A percentile compares a stretch with the other conserved stretches of the same genome.
Evolutionary conservation across 805 yeast species (phyloP).

Genomic region (Candida dendrica): DNA sequence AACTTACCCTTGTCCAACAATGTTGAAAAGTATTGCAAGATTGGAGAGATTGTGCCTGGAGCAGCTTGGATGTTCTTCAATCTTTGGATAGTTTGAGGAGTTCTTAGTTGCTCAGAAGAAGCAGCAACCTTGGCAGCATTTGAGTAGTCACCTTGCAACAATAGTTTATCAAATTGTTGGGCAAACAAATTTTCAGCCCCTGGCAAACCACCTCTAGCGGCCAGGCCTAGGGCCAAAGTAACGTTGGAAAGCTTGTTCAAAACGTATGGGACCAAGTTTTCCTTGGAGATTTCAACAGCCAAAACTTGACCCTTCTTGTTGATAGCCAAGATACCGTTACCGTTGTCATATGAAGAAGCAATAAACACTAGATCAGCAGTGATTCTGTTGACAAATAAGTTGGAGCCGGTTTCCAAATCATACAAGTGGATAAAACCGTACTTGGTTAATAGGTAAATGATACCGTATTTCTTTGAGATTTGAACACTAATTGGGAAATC

Average conservation of each 20-base stretch:
- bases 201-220: slow-evolving; percentile 92
- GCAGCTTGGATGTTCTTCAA: slow-evolving; percentile 85
- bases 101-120: slow-evolving; percentile 85
- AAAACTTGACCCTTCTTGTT: slow-evolving; percentile 94
- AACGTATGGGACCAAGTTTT: slow-evolving; percentile 83
- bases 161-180: slow-evolving; percentile 84
- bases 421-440: slow-evolving; percentile 94
- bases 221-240: slow-evolving; percentile 76
- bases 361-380: slow-evolving; percentile 94
- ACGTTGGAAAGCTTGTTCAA: slow-evolving; percentile 82
- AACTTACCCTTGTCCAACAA: slow-evolving; percentile 87
- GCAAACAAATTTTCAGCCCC: slow-evolving; percentile 92
- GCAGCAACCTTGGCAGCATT: slow-evolving; percentile 97
- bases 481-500: slow-evolving; percentile 96
- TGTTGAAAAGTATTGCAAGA: slow-evolving; percentile 85
- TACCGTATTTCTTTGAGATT: slow-evolving; percentile 78
- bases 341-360: slow-evolving; percentile 63
- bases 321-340: slow-evolving; percentile 84
- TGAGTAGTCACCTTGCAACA: slow-evolving; percentile 79
- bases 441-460: slow-evolving; percentile 85
- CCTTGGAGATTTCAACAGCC: slow-evolving; percentile 81
- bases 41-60: slow-evolving; percentile 93
- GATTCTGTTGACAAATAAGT: slow-evolving; percentile 91
- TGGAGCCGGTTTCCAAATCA: slow-evolving; percentile 87
- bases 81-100: slow-evolving; percentile 89